phyloP scores from a whole-genome alignment of 208 protist species.

The Porcisia deanei region DNA sequence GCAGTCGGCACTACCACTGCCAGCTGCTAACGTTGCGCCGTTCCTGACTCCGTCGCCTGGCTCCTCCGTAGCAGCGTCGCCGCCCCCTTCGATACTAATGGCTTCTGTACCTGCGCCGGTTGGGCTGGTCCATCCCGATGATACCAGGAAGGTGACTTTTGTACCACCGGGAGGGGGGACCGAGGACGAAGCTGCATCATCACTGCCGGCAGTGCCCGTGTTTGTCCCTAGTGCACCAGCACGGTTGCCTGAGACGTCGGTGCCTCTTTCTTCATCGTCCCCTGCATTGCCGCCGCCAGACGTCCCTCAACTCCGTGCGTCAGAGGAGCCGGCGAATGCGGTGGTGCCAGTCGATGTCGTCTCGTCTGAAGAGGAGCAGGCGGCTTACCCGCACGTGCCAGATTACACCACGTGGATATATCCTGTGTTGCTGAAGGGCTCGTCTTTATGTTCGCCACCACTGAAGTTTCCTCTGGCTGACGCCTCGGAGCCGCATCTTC shows the following conservation, averaged over 20 bases:
- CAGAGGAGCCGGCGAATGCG: conserved; percentile 6
- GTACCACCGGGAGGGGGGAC: neutral
- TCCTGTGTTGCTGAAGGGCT: conserved; percentile 15
- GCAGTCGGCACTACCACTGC: conserved; percentile 1
- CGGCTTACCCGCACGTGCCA: neutral
- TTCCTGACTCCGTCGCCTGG: neutral
- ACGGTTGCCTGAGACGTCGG: neutral
- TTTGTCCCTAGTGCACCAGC: neutral
- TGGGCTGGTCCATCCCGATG: neutral
- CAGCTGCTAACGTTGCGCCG: neutral
- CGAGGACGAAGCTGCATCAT: neutral
- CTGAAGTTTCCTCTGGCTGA: conserved; percentile 32
- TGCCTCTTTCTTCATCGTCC: neutral
- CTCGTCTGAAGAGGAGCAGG: neutral
- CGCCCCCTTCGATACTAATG: neutral
- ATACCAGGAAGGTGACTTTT: neutral
- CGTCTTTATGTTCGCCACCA: conserved; percentile 1
- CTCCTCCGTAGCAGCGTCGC: neutral
- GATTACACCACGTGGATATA: conserved; percentile 41
- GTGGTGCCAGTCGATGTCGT: too few species aligned
- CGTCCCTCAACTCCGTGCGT: conserved; percentile 5
- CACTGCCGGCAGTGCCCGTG: neutral
- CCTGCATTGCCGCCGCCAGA: neutral
- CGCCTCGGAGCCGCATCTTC: conserved; percentile 29
- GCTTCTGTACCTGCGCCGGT: neutral